Evolutionary conservation across 1,284 basidiomycete species (phyloP), one percentile per base, ranked within the genome.

Genomic region (Irpex sp.): DNA sequence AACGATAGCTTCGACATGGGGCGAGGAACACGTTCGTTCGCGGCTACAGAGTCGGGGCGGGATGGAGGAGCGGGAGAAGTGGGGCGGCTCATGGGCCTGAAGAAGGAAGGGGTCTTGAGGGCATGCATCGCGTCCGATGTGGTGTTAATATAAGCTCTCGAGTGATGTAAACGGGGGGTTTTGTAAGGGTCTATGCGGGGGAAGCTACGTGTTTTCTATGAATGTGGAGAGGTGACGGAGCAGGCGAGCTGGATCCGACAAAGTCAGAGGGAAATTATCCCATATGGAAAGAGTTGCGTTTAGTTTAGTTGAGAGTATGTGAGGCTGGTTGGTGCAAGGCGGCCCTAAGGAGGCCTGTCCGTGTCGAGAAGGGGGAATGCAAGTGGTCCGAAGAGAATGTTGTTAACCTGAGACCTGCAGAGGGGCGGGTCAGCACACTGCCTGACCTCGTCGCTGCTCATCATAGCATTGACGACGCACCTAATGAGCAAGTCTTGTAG

Each of bases 281-380:
- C 89, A 91, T 90, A 74, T 67, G 68, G 60, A 58, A 44, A 13
- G 54, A 62, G 58, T 57, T 64, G 44, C 54, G 54, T 17, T 31
- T 17, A 17, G 54, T 37, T 13, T 15, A 56, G 19, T 21, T 15
- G 49, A 9, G 26, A 21, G 26, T 11, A 17, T 56, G 17, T 2
- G 19, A 11, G 54, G 54, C 47, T 48, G 19, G 40, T 54, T 59
- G 59, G 44, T 49, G 58, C 63, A 60, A 61, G 64, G 21, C 58
- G 72, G 75, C 74, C 76, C 83, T 87, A 92, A 84, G 91, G 90
- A 73, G 90, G 90, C 68, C 87, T 81, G 82, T 92, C 89, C 66
- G 83, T 85, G 83, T 85, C 85, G 73, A 87, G 77, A 69, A 86
- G 81, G 74, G 79, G 75, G 78, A 79, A 80, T 66, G 76, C 82